phyloP scores from a whole-genome alignment of 2,329 filamentous ascomycete genomes.

The Scleromitrula shiraiana region DNA sequence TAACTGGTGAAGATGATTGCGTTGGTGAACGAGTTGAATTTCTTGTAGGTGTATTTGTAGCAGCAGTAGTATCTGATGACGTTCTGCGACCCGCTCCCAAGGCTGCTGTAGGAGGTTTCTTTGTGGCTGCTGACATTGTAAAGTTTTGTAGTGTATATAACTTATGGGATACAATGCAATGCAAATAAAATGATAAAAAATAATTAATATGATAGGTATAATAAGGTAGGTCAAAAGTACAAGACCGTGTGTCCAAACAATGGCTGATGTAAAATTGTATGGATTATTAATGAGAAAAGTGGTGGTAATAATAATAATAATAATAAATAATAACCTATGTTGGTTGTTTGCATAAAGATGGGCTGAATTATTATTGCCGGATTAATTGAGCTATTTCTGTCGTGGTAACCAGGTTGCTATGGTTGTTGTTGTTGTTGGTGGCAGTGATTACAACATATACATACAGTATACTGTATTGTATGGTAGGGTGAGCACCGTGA shows the following conservation, averaged over 20 bases:
- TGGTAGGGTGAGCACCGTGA: too few species aligned
- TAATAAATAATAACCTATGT: too few species aligned
- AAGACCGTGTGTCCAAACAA: neutral
- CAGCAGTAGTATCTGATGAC: slow-evolving; percentile 27
- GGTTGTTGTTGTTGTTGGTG: too few species aligned
- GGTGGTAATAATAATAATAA: too few species aligned
- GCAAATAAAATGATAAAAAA: neutral
- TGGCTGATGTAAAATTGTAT: slow-evolving; percentile 8
- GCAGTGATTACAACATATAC: too few species aligned
- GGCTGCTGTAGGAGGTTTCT: slow-evolving; percentile 31
- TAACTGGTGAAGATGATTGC: slow-evolving; percentile 20
- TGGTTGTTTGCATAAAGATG: too few species aligned
- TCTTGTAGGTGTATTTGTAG: slow-evolving; percentile 13
- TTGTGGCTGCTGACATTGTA: slow-evolving; percentile 36
- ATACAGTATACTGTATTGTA: too few species aligned
- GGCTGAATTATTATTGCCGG: too few species aligned
- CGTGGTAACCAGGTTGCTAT: too few species aligned
- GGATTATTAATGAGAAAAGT: too few species aligned
- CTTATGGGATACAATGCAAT: slow-evolving; percentile 1
- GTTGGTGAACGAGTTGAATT: slow-evolving; percentile 23
- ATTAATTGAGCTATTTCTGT: too few species aligned
- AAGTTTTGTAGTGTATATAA: neutral
- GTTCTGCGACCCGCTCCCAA: slow-evolving; percentile 20
- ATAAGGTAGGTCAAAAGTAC: slow-evolving; percentile 5
- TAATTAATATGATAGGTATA: neutral